These are phyloP conservation scores for Carex sylvatica DNA, from an alignment of 202 grass and related monocot species.

Conservation along the genomic window DNA sequence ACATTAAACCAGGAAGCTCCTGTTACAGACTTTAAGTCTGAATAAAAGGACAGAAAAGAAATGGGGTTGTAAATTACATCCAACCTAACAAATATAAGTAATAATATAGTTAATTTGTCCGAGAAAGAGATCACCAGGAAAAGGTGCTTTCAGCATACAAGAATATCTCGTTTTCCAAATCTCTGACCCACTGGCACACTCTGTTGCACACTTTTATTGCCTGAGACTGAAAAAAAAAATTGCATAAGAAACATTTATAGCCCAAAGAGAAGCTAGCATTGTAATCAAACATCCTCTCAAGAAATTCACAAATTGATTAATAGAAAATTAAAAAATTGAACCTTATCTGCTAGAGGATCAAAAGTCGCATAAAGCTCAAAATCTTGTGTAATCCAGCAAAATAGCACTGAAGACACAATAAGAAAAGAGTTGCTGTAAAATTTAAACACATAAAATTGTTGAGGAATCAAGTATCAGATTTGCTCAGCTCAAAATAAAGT, in stretches of 20 bases:
- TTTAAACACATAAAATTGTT: neutral
- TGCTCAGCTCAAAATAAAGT: slow-evolving; percentile 28
- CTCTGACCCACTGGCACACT: slow-evolving; percentile 96
- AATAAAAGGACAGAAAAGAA: slow-evolving; percentile 44
- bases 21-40: neutral
- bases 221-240: slow-evolving; percentile 48
- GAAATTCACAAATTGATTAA: neutral
- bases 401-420: slow-evolving; percentile 47
- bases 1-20: neutral
- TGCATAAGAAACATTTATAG: slow-evolving; percentile 12
- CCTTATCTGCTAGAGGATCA: slow-evolving; percentile 88
- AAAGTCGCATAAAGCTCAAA: slow-evolving; percentile 96
- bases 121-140: slow-evolving; percentile 84
- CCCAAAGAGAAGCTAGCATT: slow-evolving; percentile 6
- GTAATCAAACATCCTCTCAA: neutral
- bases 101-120: slow-evolving; percentile 31
- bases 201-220: slow-evolving; percentile 88
- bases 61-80: slow-evolving; percentile 40
- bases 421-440: neutral
- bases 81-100: slow-evolving; percentile 14
- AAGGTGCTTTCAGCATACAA: slow-evolving; percentile 80
- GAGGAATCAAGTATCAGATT: slow-evolving; percentile 13
- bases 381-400: slow-evolving; percentile 98
- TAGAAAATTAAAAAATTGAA: slow-evolving; percentile 26
- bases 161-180: slow-evolving; percentile 92